phyloP scores from a whole-genome alignment of 2,329 filamentous ascomycete genomes.

The Myriosclerotinia scirpicola region DNA sequence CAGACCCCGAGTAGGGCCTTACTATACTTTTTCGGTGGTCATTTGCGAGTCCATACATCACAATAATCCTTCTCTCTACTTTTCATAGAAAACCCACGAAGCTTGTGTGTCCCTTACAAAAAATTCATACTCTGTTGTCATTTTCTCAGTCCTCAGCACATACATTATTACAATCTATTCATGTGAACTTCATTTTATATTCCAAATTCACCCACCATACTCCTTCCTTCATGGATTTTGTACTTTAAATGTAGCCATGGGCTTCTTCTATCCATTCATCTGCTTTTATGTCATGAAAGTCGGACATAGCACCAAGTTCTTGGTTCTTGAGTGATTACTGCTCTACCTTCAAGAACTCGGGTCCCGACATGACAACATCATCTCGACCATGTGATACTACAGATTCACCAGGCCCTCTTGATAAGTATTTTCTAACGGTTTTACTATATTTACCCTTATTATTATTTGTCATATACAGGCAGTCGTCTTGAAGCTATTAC shows the following conservation, averaged over 20 bases:
- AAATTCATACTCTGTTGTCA: background rate
- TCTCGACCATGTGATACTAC: background rate
- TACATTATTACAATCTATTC: background rate
- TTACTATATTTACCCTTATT: background rate
- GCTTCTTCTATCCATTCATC: background rate
- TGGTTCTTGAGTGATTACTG: too few species aligned
- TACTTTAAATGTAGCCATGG: background rate
- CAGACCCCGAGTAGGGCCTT: background rate
- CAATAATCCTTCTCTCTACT: background rate
- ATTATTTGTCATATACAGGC: background rate
- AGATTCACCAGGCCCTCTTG: background rate
- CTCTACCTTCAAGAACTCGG: background rate
- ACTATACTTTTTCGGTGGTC: background rate
- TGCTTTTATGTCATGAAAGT: background rate
- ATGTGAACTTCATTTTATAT: too few species aligned
- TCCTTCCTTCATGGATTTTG: background rate
- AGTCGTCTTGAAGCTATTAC: background rate
- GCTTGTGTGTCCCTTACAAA: background rate
- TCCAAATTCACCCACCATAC: background rate
- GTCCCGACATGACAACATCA: background rate
- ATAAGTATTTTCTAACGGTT: rapidly evolving
- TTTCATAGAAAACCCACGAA: background rate
- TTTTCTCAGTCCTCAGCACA: background rate
- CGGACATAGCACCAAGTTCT: background rate
- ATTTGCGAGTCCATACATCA: background rate